Evolutionary conservation across 2,329 filamentous ascomycete species (phyloP), one percentile per base, ranked within the genome.

Genomic region (Aspergillus pseudoglaucus): DNA sequence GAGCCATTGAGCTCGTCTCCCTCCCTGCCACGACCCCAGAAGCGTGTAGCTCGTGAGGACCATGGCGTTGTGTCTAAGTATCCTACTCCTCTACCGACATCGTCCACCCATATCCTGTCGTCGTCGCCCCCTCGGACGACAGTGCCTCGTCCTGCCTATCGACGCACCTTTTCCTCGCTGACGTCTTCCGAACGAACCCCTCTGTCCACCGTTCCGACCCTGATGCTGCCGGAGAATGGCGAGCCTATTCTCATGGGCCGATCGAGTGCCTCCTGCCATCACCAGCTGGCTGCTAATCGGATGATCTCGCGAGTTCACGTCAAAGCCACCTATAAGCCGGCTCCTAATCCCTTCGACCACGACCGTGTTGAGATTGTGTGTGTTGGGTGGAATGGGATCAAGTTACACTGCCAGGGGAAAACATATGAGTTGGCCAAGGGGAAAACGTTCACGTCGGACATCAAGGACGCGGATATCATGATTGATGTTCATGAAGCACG

Each of bases 351-450:
- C 4, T 78, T 88, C 59, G 83, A 88, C 57, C 78, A 82, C 53
- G 88, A 87, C 66, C 85, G 83, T 67, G 81, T 98, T 42, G 88
- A 95, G 68, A 86, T 98, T 59, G 79, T 88, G 61, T 98, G 93
- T 75, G 81, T 87, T 61, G 93, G 93, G 18, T 97, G 91, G 91
- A 98, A 98, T 67, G 93, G 93, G 14, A 77, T 93, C 56, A 95
- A 89, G 73, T 73, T 98, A 57, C 90, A 95, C 71, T 96, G 89
- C 74, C 86, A 91, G 69, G 89, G 89, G 48, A 83, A 85, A 56
- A 86, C 88, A 3, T 91, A 88, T 76, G 88, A 95, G 56, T 71
- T 98, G 60, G 78, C 76, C 54, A 96, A 95, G 73, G 89, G 87
- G 15, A 90, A 95, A 65, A 87, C 82, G 44, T 97, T 96, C 69